Percentiles rank a stretch among this genome's conserved stretches.
Conservation (phyloP, 352 stramenopile genomes). For the Pythium biforme region DNA sequence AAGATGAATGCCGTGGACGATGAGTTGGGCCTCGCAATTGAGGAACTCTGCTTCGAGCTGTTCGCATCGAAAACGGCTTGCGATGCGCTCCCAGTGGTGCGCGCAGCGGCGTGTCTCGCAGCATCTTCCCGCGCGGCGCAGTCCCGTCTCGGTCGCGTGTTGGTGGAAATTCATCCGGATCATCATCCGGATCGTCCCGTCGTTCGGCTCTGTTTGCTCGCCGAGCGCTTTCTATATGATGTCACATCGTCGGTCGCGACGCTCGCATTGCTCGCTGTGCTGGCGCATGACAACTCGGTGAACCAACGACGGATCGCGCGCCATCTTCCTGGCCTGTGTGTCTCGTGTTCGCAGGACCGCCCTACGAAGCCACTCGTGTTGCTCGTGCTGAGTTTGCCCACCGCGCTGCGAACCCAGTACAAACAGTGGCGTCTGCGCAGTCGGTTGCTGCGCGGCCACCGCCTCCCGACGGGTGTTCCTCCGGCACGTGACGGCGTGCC, state of each 20-base stretch:
- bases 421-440: constrained; percentile 41
- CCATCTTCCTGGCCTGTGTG: constrained; percentile 24
- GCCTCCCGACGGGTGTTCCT: constrained; percentile 37
- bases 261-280: constrained; percentile 32
- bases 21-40: neutral
- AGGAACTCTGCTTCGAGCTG: constrained; percentile 19
- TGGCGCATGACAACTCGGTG: constrained; percentile 31
- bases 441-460: constrained; percentile 31
- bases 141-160: constrained; percentile 1
- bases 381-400: constrained; percentile 17
- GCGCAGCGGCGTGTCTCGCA: constrained; percentile 3
- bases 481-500: constrained; percentile 40
- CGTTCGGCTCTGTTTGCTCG: constrained; percentile 2
- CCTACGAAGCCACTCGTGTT: neutral
- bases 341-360: neutral
- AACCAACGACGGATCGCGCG: constrained; percentile 49
- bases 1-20: neutral
- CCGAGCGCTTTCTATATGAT: constrained; percentile 32
- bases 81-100: constrained; percentile 11
- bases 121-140: constrained; percentile 10
- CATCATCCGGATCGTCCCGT: neutral
- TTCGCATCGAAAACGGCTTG: constrained; percentile 8
- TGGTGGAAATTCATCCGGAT: neutral
- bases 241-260: constrained; percentile 26
- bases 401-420: constrained; percentile 25